phyloP scores from a whole-genome alignment of 805 yeast genomes.

The Metschnikowia kunwiensis region DNA sequence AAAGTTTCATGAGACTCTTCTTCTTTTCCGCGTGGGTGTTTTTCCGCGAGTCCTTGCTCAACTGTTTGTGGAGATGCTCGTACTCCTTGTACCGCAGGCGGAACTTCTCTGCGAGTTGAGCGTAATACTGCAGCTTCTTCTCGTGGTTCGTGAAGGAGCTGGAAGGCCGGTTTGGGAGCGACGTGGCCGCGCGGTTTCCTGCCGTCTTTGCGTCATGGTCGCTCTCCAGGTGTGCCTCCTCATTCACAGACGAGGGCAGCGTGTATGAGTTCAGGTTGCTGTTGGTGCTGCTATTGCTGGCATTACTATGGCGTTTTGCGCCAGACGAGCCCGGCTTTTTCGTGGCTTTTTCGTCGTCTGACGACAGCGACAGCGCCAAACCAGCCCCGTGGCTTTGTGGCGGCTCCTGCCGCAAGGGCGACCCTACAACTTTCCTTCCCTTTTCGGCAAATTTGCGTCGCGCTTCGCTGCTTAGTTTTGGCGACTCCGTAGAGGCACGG shows the following conservation, averaged over 20 bases:
- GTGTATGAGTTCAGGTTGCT: constrained; percentile 24
- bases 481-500: constrained; percentile 24
- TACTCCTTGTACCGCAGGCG: constrained; percentile 17
- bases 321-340: constrained; percentile 14
- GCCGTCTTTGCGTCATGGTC: constrained; percentile 15
- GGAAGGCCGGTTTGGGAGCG: constrained; percentile 16
- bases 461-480: constrained; percentile 14
- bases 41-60: constrained; percentile 12
- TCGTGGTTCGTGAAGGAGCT: constrained; percentile 16
- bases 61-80: constrained; percentile 14
- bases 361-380: constrained; percentile 22
- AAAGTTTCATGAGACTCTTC: constrained; percentile 35
- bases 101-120: constrained; percentile 19
- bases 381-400: constrained; percentile 9
- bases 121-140: constrained; percentile 20
- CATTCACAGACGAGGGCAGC: constrained; percentile 38
- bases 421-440: constrained; percentile 11
- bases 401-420: constrained; percentile 16
- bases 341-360: constrained; percentile 22
- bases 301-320: constrained; percentile 15
- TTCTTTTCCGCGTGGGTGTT: constrained; percentile 13
- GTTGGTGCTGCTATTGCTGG: constrained; percentile 16
- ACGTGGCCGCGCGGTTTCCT: constrained; percentile 3
- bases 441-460: constrained; percentile 5
- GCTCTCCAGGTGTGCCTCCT: constrained; percentile 20